Base-by-base conservation (phyloP, 208 protist species). In the Zelonia costaricensis region DNA sequence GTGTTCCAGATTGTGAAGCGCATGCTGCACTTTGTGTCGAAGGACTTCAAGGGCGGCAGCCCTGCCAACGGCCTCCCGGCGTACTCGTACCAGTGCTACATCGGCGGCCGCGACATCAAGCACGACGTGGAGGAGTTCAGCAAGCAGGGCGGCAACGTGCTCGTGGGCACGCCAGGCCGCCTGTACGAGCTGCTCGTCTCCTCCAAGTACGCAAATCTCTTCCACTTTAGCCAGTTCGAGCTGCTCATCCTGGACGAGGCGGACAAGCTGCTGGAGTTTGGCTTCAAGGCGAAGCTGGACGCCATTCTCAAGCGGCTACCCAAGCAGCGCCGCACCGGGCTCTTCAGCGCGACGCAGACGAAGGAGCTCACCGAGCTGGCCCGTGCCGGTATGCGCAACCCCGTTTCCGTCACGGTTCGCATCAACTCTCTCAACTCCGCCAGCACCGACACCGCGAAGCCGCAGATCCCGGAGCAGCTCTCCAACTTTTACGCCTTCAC, bases 311-410 rank as follows among this genome's bases (percentile, higher is more conserved):
- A 82, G 48, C 85, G 91, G 12, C 74, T 98, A 20, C 93, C 93
- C 23, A 92, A 88, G 76, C 93, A 97, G 71, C 75, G 93, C 25
- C 88, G 92, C 49, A 97, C 93, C 10, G 93, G 89, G 2, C 71
- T 97, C n/a, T 97, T 97, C 62, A 95, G 86, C 56, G 93, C 93
- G 7, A 98, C 95, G 54, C 93, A 97, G 77, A 97, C 94, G 28
- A 93, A 86, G 56, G 90, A 97, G 64, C 63, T 98, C 35, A 69
- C 84, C 43, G 90, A 97, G 62, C 62, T 97, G 20, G 84, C 92
- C 18, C 80, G 93, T 1, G 85, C 87, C 2, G 93, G 93, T 3
- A 91, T 97, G 88, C 87, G 92, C 40, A 95, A 98, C 66, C 85
- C 91, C 2, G 87, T 95, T 10, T 87, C 85, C 31, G 91, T 97